Evolutionary conservation across 2,329 filamentous ascomycete genomes (phyloP).

Genomic region (Tolypocladium sp.): DNA sequence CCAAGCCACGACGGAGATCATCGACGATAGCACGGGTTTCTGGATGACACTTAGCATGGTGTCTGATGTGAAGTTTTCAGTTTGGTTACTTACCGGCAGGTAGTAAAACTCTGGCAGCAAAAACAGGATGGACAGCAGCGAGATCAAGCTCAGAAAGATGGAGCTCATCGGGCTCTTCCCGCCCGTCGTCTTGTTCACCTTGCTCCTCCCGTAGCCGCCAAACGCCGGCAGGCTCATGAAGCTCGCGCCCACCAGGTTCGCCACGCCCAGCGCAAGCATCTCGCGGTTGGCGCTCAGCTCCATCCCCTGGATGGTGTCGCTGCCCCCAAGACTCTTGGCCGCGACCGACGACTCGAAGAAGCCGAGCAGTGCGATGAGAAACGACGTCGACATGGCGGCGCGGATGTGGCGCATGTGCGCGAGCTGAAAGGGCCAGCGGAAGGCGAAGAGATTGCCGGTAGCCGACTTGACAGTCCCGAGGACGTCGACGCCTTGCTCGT

Average conservation of each 20-base stretch:
- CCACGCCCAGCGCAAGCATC: conserved; percentile 80
- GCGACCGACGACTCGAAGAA: conserved; percentile 98
- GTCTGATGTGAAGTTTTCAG: not conserved
- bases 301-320: conserved; percentile 66
- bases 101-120: conserved; percentile 90
- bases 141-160: conserved; percentile 74
- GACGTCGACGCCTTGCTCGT: conserved; percentile 69
- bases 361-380: conserved; percentile 88
- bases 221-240: conserved; percentile 93
- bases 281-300: conserved; percentile 85
- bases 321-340: conserved; percentile 74
- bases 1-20: conserved; percentile 93
- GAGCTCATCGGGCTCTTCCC: conserved; percentile 91
- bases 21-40: conserved; percentile 88
- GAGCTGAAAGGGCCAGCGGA: conserved; percentile 76
- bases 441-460: conserved; percentile 63
- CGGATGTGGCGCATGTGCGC: conserved; percentile 73
- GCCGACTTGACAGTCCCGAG: conserved; percentile 72
- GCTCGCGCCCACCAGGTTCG: conserved; percentile 83
- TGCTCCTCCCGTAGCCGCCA: conserved; percentile 91
- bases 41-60: conserved; percentile 21
- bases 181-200: conserved; percentile 87
- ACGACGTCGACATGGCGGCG: conserved; percentile 81
- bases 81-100: conserved; percentile 61
- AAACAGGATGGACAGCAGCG: conserved; percentile 70